A percentile compares a stretch with the other conserved stretches of the same genome.
phyloP scores from a whole-genome alignment of 2,329 filamentous ascomycete species.

The Ophiostoma pallidulum region DNA sequence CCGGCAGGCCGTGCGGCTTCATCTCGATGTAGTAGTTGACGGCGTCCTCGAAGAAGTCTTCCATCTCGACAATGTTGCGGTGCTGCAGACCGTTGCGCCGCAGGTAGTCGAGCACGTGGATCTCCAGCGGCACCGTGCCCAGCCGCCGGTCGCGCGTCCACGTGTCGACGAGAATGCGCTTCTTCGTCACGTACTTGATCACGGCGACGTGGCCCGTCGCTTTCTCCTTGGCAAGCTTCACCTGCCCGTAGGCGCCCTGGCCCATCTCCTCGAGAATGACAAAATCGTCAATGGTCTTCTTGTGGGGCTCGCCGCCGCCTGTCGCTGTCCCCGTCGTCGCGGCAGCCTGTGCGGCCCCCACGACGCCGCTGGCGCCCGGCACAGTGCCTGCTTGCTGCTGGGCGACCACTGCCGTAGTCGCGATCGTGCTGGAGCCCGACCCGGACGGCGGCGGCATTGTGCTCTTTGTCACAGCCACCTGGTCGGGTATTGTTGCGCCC shows the following conservation, averaged over 20 bases:
- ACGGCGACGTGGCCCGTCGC: constrained; percentile 75
- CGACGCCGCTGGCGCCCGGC: too few relatives aligned
- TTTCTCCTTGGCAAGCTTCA: constrained; percentile 87
- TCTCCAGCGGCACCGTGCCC: constrained; percentile 91
- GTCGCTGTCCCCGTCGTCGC: constrained; percentile 19
- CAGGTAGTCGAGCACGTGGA: constrained; percentile 91
- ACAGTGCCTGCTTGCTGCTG: not conserved
- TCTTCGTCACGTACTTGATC: constrained; percentile 95
- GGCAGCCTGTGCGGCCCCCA: too few relatives aligned
- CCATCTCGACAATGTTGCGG: constrained; percentile 64
- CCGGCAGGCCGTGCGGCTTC: constrained; percentile 85
- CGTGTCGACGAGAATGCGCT: constrained; percentile 91
- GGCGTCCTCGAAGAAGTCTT: constrained; percentile 67
- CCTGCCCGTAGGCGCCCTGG: constrained; percentile 93
- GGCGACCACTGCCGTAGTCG: not conserved
- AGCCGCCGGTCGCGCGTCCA: constrained; percentile 92
- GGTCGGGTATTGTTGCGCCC: not conserved
- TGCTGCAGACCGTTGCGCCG: constrained; percentile 60
- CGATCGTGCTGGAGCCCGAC: not conserved
- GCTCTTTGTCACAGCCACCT: not conserved
- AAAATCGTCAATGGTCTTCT: constrained; percentile 85
- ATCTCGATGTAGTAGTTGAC: constrained; percentile 99
- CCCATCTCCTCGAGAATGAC: constrained; percentile 96
- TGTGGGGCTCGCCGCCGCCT: constrained; percentile 41
- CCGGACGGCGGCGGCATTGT: too few relatives aligned